phyloP scores from a whole-genome alignment of 768 basidiomycete species.

The Ramaria rubella region DNA sequence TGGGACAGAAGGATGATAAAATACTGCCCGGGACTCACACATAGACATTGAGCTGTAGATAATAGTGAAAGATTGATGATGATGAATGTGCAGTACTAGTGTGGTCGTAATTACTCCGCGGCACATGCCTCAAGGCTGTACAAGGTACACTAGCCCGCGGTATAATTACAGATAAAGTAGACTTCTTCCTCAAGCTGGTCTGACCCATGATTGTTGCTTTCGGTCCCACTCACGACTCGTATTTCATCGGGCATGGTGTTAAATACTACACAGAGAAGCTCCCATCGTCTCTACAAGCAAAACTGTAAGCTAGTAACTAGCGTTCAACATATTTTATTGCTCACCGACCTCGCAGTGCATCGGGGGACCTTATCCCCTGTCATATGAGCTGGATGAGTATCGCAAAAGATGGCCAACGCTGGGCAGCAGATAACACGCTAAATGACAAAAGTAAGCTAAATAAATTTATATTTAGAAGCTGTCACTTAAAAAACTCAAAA shows the following conservation, averaged over 20 bases:
- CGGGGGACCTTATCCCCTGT: constrained; percentile 3
- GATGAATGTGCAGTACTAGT: neutral
- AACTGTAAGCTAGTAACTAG: constrained; percentile 2
- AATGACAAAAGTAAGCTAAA: constrained; percentile 5
- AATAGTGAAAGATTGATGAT: constrained; percentile 4
- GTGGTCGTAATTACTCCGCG: constrained; percentile 3
- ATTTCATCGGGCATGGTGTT: constrained; percentile 8
- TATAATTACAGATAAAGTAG: neutral
- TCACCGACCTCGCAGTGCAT: neutral
- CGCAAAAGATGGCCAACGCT: constrained; percentile 5
- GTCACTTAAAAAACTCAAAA: neutral
- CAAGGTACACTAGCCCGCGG: neutral
- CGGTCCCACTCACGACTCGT: constrained; percentile 8
- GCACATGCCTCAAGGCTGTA: constrained; percentile 1
- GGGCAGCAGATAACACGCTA: constrained; percentile 9
- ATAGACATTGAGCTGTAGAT: neutral
- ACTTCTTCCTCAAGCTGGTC: neutral
- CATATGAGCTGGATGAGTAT: constrained; percentile 13
- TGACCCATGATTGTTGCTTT: constrained; percentile 10
- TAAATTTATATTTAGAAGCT: too few relatives aligned
- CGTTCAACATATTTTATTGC: neutral
- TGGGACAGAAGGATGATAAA: constrained; percentile 4
- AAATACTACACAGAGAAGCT: constrained; percentile 6
- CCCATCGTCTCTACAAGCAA: constrained; percentile 3
- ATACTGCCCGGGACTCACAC: constrained; percentile 2